These are phyloP conservation scores for Aspergillus felis DNA, from an alignment of 2,329 filamentous ascomycete species.

Conservation along the genomic window DNA sequence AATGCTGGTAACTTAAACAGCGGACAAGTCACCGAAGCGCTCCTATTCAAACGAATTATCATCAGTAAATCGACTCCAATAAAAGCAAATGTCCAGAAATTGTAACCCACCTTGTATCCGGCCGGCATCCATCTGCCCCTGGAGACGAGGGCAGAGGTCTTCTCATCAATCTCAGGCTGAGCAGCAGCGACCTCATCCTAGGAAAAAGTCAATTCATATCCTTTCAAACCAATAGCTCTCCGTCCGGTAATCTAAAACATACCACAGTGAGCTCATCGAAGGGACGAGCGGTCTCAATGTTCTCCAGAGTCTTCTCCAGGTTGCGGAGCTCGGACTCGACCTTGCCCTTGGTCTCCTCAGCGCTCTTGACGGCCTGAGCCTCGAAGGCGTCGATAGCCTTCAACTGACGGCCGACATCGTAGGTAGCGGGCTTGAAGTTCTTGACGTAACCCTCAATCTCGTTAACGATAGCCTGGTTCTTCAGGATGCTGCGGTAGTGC, in stretches of 20 bases:
- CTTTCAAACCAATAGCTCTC: neutral
- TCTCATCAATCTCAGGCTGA: conserved; percentile 95
- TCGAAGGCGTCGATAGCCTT: conserved; percentile 99
- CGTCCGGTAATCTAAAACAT: conserved; percentile 41
- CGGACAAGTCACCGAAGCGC: conserved; percentile 96
- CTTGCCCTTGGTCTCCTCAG: conserved; percentile 92
- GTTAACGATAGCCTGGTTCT: conserved; percentile 93
- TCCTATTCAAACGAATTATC: conserved; percentile 58
- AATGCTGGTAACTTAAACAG: conserved; percentile 64
- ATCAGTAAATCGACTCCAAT: conserved; percentile 4
- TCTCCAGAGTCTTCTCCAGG: conserved; percentile 89
- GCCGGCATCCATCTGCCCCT: conserved; percentile 98
- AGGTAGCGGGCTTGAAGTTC: conserved; percentile 84
- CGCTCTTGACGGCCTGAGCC: conserved; percentile 93
- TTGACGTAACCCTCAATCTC: conserved; percentile 97
- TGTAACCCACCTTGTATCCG: conserved; percentile 84
- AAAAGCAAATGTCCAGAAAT: neutral
- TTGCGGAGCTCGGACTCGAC: conserved; percentile 94
- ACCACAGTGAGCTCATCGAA: conserved; percentile 98
- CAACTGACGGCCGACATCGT: conserved; percentile 89
- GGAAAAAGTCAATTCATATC: conserved; percentile 9
- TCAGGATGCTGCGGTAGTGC: conserved; percentile 85
- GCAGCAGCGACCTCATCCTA: conserved; percentile 93
- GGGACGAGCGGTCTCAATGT: conserved; percentile 92
- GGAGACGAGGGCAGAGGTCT: conserved; percentile 88